Evolutionary conservation across 2,329 filamentous ascomycete genomes (phyloP), one percentile per base, ranked within the genome.

Genomic region (Curvularia sp.): DNA sequence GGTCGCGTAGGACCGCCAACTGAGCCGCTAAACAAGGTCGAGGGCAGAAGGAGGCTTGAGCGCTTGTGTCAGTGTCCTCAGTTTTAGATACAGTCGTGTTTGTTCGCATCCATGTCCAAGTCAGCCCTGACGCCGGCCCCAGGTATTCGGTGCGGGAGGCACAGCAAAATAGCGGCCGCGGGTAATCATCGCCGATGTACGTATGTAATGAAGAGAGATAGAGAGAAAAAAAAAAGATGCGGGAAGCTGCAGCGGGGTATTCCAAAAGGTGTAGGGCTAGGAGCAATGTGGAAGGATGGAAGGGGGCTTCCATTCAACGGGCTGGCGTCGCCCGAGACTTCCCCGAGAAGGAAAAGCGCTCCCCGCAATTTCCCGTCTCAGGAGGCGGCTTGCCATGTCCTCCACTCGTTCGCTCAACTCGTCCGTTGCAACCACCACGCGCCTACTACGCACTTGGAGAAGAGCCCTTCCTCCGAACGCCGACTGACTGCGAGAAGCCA

Each of bases 291-390:
- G 62, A 58, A 63, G 59, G 46, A 32, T 63, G 49, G 32, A 51
- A 55, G 25, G 36, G 43, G 8, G 36, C 46, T 34, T 36, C 38
- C 54, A 51, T 19, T n/a, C 57, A 60, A 51, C 47, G 51, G 56
- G 47, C 55, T 46, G 53, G 59, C 46, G 46, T 55, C 41, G 54
- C 55, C 62, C 62, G 64, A 65, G 54, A 53, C 59, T 66, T 66
- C 62, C 55, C 64, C 64, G 64, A 62, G 53, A 58, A 28, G 51
- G 63, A 54, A 53, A 63, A 57, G 63, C 55, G 60, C 49, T 46
- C 60, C 59, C 61, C 61, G 52, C 61, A 62, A 55, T 55, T 49
- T 36, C 43, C 52, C 51, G 51, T 46, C 49, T 41, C 28, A 18
- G 21, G 9, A 51, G 25, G 38, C 30, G 38, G 48, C 53, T 28